phyloP scores from a whole-genome alignment of 2,329 filamentous ascomycete species.

The Trichoderma sp. region DNA sequence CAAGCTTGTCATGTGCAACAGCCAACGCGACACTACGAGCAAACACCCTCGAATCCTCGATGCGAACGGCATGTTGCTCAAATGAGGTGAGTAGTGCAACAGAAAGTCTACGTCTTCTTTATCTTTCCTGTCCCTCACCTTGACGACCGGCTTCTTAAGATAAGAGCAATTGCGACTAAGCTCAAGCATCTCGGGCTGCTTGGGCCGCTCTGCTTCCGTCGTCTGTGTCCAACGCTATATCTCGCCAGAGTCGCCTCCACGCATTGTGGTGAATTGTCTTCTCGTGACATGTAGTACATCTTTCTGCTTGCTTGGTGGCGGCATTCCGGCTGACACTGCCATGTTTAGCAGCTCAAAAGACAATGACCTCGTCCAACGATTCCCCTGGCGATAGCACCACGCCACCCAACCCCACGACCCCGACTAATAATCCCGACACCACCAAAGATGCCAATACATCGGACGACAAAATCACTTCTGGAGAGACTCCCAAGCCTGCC shows the following conservation, averaged over 20 bases:
- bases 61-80: slow-evolving; percentile 22
- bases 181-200: slow-evolving; percentile 11
- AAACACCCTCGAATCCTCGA: background rate
- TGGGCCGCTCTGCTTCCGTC: slow-evolving; percentile 5
- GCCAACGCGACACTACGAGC: background rate
- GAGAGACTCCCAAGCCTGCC: slow-evolving; percentile 41
- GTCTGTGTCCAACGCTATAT: background rate
- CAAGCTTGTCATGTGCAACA: slow-evolving; percentile 16
- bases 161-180: background rate
- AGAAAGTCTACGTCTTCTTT: background rate
- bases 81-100: slow-evolving; percentile 19
- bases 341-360: slow-evolving; percentile 18
- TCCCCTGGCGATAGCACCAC: slow-evolving; percentile 23
- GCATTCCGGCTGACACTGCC: background rate
- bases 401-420: slow-evolving; percentile 19
- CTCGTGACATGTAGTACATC: background rate
- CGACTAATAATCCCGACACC: slow-evolving; percentile 12
- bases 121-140: background rate
- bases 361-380: slow-evolving; percentile 25
- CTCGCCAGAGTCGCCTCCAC: background rate
- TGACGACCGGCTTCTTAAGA: background rate
- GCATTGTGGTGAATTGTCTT: background rate
- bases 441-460: slow-evolving; percentile 7
- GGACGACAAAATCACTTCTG: slow-evolving; percentile 19
- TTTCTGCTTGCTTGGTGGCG: background rate